Base-by-base conservation (phyloP, 129 eudicot genomes). In the Ambrosia artemisiifolia region DNA sequence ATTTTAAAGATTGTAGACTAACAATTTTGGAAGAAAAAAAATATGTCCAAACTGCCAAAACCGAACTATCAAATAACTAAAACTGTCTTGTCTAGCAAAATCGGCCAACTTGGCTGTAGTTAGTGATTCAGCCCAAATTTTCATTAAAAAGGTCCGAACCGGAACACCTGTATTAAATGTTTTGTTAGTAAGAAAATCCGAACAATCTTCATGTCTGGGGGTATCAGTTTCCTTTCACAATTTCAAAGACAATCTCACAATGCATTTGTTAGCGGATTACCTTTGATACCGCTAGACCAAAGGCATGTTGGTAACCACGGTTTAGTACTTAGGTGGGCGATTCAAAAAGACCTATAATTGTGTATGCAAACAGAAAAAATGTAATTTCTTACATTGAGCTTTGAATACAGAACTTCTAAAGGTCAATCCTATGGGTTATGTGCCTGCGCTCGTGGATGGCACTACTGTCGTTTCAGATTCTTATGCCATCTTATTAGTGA, bases 351-450 rank as follows among this genome's bases (percentile, higher is more conserved):
- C 47, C 13, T 30, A 30, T 32, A 34, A 32, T 16, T 69, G 44
- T 24, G 12, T 14, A 3, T 47, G 20, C 35, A 7, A 9, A 46
- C 4, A 30, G 40, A 61, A 30, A n/a, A 20, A 30, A 17, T 32
- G 36, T 50, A 65, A 5, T 65, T 17, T 24, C 28, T 24, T 24
- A 24, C 32, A 16, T 5, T 75, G 72, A 53, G 44, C 17, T 47
- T 43, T 50, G 7, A 36, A 17, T 83, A 62, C 69, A 93, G 98
- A 93, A 62, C 86, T 80, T 72, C 46, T 82, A 75, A 84, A 93
- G 86, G 83, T 93, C 71, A 93, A 87, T 83, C 98, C 98, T 33
- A 79, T 90, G 73, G 92, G 98, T 51, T 85, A 49, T 61, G 88
- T 93, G 30, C 98, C 98, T 30, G 90, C 83, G 16, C 82, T 93